These are phyloP conservation scores for Taiozyma sp. DNA, from an alignment of 1,139 yeast species.

Conservation along the genomic window DNA sequence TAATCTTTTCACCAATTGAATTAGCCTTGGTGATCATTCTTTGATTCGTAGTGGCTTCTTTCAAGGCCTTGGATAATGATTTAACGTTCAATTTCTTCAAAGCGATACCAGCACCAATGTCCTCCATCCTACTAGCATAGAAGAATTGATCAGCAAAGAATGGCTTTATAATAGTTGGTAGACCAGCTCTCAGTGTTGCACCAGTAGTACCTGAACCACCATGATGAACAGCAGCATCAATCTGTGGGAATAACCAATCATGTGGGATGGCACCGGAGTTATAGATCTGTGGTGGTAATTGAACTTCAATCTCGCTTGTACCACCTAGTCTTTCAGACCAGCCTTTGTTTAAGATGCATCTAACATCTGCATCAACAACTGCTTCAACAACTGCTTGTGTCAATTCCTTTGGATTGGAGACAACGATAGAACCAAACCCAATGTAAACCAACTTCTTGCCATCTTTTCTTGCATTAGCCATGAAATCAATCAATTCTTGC, in stretches of 20 bases:
- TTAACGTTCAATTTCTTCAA: slow-evolving; percentile 62
- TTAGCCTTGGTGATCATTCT: slow-evolving; percentile 64
- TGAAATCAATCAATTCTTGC: slow-evolving; percentile 49
- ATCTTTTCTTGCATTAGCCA: slow-evolving; percentile 53
- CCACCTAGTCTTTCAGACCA: slow-evolving; percentile 76
- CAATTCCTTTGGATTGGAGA: slow-evolving; percentile 69
- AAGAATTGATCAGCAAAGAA: slow-evolving; percentile 96
- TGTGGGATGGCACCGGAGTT: slow-evolving; percentile 78
- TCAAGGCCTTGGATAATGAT: slow-evolving; percentile 60
- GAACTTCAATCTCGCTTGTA: slow-evolving; percentile 41
- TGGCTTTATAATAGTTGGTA: slow-evolving; percentile 88
- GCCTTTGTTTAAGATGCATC: slow-evolving; percentile 87
- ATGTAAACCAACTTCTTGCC: slow-evolving; percentile 75
- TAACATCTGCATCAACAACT: slow-evolving; percentile 69
- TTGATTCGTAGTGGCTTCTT: slow-evolving; percentile 59
- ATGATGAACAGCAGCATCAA: slow-evolving; percentile 95
- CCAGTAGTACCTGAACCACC: slow-evolving; percentile 99
- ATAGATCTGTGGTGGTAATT: slow-evolving; percentile 63
- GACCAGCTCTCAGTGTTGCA: slow-evolving; percentile 77
- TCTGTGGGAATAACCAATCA: slow-evolving; percentile 85
- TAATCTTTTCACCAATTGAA: slow-evolving; percentile 53
- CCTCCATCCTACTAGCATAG: slow-evolving; percentile 82
- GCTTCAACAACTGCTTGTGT: slow-evolving; percentile 77
- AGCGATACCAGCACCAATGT: slow-evolving; percentile 80
- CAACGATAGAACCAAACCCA: slow-evolving; percentile 96